These are phyloP conservation scores for Sclerotinia spermophila DNA, from an alignment of 2,329 filamentous ascomycete species.

Conservation along the genomic window DNA sequence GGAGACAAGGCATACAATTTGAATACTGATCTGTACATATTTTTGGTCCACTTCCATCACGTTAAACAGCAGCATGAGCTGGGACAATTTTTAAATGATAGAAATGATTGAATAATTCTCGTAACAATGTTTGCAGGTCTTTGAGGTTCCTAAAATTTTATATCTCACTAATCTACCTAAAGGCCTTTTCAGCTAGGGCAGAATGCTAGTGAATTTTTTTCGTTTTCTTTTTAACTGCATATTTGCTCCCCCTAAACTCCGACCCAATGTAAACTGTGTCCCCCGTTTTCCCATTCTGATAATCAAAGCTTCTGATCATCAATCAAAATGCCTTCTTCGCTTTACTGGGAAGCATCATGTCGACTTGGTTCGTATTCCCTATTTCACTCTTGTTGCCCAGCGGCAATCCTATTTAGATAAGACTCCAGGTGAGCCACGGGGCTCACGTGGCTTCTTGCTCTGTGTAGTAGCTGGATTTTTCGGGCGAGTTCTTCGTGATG, in stretches of 20 bases:
- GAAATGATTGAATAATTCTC: neutral
- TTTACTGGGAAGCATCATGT: neutral
- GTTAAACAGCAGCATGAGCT: neutral
- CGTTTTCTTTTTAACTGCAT: neutral
- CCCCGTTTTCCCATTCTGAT: neutral
- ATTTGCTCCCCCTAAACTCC: neutral
- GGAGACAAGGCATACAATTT: neutral
- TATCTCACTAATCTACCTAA: neutral
- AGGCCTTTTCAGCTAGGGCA: neutral
- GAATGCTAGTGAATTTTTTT: neutral
- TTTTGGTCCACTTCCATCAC: neutral
- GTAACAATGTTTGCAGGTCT: neutral
- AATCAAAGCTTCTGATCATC: neutral
- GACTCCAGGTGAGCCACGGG: neutral
- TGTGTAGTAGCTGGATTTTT: too few species aligned
- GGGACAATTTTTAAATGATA: neutral
- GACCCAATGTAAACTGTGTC: neutral
- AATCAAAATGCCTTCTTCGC: neutral
- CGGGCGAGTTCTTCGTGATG: too few species aligned
- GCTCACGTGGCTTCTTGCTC: neutral
- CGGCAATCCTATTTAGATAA: neutral
- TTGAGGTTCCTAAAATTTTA: neutral
- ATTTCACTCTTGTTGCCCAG: neutral
- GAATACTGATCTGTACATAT: neutral
- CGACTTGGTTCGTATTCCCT: rapidly evolving